These are phyloP conservation scores for Trichoderma endophyticum DNA, from an alignment of 2,329 filamentous ascomycete genomes.

Conservation along the genomic window DNA sequence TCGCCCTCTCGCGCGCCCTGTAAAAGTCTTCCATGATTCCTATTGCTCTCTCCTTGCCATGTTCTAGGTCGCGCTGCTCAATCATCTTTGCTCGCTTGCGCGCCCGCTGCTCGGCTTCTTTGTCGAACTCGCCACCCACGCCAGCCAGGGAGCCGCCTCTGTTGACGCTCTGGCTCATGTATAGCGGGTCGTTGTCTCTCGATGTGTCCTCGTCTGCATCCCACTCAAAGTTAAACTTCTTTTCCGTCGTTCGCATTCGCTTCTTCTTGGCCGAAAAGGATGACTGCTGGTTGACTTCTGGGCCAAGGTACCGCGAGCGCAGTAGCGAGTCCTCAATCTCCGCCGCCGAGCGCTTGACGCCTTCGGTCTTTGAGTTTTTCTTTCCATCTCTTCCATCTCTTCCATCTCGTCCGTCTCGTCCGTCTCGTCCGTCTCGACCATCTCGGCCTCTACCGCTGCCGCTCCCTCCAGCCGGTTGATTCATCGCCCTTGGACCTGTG, in stretches of 20 bases:
- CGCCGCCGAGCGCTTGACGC: constrained; percentile 46
- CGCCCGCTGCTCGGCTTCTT: constrained; percentile 53
- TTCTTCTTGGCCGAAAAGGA: constrained; percentile 97
- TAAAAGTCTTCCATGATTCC: constrained; percentile 81
- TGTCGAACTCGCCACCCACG: constrained; percentile 50
- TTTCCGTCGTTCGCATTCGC: constrained; percentile 83
- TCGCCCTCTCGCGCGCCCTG: constrained; percentile 57
- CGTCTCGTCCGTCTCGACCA: constrained; percentile 41
- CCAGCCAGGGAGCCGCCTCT: constrained; percentile 44
- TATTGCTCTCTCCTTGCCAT: constrained; percentile 71
- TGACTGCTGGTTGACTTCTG: constrained; percentile 75
- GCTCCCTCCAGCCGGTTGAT: constrained; percentile 38
- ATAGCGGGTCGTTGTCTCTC: constrained; percentile 69
- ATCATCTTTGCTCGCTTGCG: constrained; percentile 64
- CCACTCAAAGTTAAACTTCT: constrained; percentile 99
- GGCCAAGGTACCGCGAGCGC: constrained; percentile 84
- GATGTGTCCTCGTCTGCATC: constrained; percentile 86
- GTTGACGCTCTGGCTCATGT: constrained; percentile 41
- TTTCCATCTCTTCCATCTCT: constrained; percentile 42
- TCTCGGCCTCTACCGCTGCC: constrained; percentile 35
- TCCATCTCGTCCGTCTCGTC: constrained; percentile 18
- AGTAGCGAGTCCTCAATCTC: constrained; percentile 72
- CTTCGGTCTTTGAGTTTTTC: constrained; percentile 37
- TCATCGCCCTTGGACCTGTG: constrained; percentile 69
- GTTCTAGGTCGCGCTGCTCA: constrained; percentile 70